Evolutionary conservation across 257 asterid species (phyloP).

Genomic region (Hygrophila difformis): DNA sequence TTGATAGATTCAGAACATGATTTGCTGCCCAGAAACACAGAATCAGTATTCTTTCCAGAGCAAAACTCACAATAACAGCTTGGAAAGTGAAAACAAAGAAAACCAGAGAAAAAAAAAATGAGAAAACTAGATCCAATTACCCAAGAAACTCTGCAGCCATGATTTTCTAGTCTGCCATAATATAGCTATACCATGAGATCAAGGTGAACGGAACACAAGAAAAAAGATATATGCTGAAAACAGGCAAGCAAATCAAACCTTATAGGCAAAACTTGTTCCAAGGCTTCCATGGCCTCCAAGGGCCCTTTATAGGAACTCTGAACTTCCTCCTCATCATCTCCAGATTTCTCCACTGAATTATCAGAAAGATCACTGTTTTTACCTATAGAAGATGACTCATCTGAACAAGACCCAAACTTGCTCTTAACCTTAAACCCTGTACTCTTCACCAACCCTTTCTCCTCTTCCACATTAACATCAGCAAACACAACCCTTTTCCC

Average conservation of each 20-base stretch:
- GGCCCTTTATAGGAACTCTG: slow-evolving; percentile 67
- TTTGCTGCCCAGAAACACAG: too few relatives aligned
- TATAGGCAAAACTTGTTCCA: slow-evolving; percentile 68
- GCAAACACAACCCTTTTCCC: slow-evolving; percentile 27
- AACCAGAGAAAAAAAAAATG: too few relatives aligned
- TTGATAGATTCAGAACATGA: too few relatives aligned
- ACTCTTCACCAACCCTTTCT: slow-evolving; percentile 12
- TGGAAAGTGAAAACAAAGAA: too few relatives aligned
- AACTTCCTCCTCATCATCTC: slow-evolving; percentile 63
- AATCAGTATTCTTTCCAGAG: too few relatives aligned
- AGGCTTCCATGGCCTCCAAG: slow-evolving; percentile 46
- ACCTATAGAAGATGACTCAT: slow-evolving; percentile 68
- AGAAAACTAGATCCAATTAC: too few relatives aligned
- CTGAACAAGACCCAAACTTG: slow-evolving; percentile 24
- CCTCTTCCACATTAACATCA: slow-evolving; percentile 11
- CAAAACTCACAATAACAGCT: too few relatives aligned
- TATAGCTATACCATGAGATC: too few relatives aligned
- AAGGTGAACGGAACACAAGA: too few relatives aligned
- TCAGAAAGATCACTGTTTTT: slow-evolving; percentile 70
- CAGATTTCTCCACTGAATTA: slow-evolving; percentile 40
- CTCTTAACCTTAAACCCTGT: slow-evolving; percentile 7
- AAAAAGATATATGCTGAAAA: too few relatives aligned
- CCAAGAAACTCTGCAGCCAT: too few relatives aligned
- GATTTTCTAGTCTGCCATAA: too few relatives aligned
- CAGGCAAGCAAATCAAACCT: slow-evolving; percentile 24